Evolutionary conservation across 2,329 filamentous ascomycete genomes (phyloP), one percentile per base, ranked within the genome.

Genomic region (Pseudocercospora vitis): DNA sequence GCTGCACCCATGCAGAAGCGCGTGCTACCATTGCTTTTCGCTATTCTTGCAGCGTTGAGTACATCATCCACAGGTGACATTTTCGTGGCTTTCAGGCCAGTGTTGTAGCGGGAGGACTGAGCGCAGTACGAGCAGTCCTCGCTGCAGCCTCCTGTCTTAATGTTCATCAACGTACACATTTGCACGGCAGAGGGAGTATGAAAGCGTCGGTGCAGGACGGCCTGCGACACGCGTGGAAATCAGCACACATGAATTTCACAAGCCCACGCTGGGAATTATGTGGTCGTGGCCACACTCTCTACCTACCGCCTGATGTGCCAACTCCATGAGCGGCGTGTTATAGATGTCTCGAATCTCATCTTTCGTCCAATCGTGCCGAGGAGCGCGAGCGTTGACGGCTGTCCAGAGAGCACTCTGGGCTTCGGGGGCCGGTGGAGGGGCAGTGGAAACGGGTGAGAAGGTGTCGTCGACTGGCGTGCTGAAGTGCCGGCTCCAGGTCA

Each of bases 1-100:
- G 91, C 91, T 3, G 91, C 91, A 7, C 91, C 91, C 90, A 96
- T 95, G 75, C 91, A 96, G 80, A 96, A 96, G 1, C 91, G 83
- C 7, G 89, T 95, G 75, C 87, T 91, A 46, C 91, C 91, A 61
- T 94, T 94, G 52, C 83, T 83, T 66, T 88, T 89, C 56, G 91
- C 91, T 26, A 83, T 82, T 29, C 83, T 82, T 1, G 91, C 91
- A 2, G 89, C 88, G 31, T 81, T 83, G 19, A 96, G 82, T 1
- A 96, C 91, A 0, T 87, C 83, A 53, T 94, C 88, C 50, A 95
- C 89, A 1, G 82, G 81, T 58, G 86, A 86, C 67, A 95, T 83
- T 64, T 89, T 88, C 58, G 87, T 88, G 8, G 91, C 88, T 68
- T 89, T 82, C 26, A 95, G 80, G 6, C 89, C 89, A 3, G 91